Evolutionary conservation across 768 basidiomycete genomes (phyloP).

Genomic region (Boletus patriciae): DNA sequence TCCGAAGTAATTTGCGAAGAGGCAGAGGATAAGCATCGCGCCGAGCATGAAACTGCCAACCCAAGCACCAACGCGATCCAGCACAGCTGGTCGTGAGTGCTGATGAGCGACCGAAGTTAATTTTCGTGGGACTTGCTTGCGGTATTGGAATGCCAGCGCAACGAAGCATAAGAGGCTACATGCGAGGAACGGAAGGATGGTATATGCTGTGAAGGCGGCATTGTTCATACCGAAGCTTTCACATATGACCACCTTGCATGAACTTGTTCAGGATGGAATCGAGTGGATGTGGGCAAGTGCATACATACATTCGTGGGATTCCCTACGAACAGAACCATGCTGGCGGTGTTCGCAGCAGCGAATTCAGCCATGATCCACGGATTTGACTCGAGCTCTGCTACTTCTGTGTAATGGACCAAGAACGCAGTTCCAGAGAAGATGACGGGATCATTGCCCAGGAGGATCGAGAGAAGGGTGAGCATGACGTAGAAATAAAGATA

Average conservation of each 20-base stretch:
- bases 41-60: slow-evolving; percentile 71
- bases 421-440: slow-evolving; percentile 91
- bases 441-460: slow-evolving; percentile 94
- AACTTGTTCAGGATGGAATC: background rate
- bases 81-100: slow-evolving; percentile 59
- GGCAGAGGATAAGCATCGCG: slow-evolving; percentile 66
- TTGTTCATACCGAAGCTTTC: slow-evolving; percentile 83
- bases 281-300: no score
- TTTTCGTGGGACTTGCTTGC: slow-evolving; percentile 49
- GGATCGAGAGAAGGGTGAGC: slow-evolving; percentile 70
- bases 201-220: slow-evolving; percentile 77
- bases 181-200: slow-evolving; percentile 77
- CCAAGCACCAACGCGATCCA: slow-evolving; percentile 71
- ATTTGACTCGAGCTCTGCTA: slow-evolving; percentile 46
- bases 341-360: slow-evolving; percentile 77
- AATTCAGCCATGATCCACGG: slow-evolving; percentile 78
- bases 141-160: slow-evolving; percentile 60
- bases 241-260: slow-evolving; percentile 65
- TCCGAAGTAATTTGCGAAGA: slow-evolving; percentile 73
- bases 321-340: slow-evolving; percentile 74
- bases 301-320: slow-evolving; percentile 79
- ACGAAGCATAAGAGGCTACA: slow-evolving; percentile 61
- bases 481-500: slow-evolving; percentile 83
- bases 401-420: slow-evolving; percentile 81
- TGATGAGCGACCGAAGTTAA: slow-evolving; percentile 40